Conservation (phyloP, 2,329 filamentous ascomycete genomes). For the Alternaria conjuncta region DNA sequence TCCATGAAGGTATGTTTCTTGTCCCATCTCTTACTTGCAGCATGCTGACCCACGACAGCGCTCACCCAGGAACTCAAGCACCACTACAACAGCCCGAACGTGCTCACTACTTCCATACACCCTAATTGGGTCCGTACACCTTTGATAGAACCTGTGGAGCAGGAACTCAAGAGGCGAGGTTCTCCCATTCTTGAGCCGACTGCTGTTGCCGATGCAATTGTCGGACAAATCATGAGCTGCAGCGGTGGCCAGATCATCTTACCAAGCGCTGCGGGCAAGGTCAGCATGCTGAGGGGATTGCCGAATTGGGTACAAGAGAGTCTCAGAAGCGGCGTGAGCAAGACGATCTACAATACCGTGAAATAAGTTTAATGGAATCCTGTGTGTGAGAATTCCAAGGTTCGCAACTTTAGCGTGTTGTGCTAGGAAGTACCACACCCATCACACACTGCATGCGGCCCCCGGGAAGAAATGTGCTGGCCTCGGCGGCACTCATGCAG, state of each 20-base stretch:
- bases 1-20: conserved; percentile 60
- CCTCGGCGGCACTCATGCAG: conserved; percentile 5
- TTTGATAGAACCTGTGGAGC: conserved; percentile 43
- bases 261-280: conserved; percentile 27
- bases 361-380: background rate
- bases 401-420: background rate
- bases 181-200: conserved; percentile 46
- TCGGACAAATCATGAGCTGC: conserved; percentile 49
- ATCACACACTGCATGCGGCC: background rate
- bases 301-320: conserved; percentile 58
- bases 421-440: background rate
- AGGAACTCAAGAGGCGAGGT: conserved; percentile 40
- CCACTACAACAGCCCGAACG: conserved; percentile 47
- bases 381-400: background rate
- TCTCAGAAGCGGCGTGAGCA: conserved; percentile 27
- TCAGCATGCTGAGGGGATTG: conserved; percentile 50
- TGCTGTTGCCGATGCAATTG: conserved; percentile 50
- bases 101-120: conserved; percentile 53
- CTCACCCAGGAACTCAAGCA: conserved; percentile 50
- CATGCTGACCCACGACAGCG: conserved; percentile 3
- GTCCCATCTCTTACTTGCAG: conserved; percentile 46
- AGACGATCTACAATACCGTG: conserved; percentile 20
- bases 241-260: conserved; percentile 52
- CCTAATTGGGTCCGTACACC: conserved; percentile 53
- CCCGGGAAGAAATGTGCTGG: background rate